These are phyloP conservation scores for Nemania bipapillata DNA, from an alignment of 2,329 filamentous ascomycete species.

Conservation along the genomic window DNA sequence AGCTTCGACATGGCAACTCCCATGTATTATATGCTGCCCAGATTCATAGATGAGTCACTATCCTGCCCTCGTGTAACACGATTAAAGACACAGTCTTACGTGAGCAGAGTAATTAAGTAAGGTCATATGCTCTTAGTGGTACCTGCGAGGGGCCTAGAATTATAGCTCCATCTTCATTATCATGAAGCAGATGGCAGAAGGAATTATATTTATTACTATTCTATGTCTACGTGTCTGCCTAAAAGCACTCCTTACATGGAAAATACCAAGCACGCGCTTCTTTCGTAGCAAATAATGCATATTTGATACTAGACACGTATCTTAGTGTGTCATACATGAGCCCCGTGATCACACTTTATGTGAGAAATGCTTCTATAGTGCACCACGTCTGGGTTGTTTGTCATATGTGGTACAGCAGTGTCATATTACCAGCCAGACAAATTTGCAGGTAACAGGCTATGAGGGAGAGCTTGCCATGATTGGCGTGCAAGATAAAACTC, in stretches of 20 bases:
- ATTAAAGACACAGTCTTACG: not conserved
- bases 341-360: not conserved
- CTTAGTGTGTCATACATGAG: not conserved
- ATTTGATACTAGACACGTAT: not conserved
- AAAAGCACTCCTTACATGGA: not conserved
- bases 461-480: not conserved
- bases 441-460: not conserved
- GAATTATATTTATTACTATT: not conserved
- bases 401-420: not conserved
- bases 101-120: not conserved
- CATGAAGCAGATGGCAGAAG: not conserved
- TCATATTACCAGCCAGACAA: not conserved
- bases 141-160: not conserved
- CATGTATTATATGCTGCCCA: too few relatives aligned
- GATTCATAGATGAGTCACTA: not conserved
- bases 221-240: not conserved
- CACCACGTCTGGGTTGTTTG: not conserved
- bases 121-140: not conserved
- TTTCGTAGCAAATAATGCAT: not conserved
- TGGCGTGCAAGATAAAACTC: not conserved
- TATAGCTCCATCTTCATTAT: not conserved
- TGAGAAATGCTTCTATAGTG: not conserved
- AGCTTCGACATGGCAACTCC: too few relatives aligned
- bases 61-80: not conserved
- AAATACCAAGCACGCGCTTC: not conserved